phyloP scores from a whole-genome alignment of 2,329 filamentous ascomycete species.

The Ophiostoma tasmaniense region DNA sequence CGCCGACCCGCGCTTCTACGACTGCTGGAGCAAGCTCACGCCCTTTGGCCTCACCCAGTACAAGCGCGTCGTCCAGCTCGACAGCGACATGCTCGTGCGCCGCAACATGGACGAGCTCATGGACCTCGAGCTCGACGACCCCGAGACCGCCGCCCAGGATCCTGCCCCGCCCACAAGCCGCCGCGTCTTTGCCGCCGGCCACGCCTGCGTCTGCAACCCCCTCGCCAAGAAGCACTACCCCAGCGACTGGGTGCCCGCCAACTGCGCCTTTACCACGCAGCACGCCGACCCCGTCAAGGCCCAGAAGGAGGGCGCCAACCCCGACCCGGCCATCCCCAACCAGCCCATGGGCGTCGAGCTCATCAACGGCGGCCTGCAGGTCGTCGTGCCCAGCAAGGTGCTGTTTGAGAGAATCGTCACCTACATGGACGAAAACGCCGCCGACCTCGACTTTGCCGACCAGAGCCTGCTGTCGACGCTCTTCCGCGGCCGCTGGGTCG shows the following conservation, averaged over 20 bases:
- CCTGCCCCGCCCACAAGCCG: constrained; percentile 31
- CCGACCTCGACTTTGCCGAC: constrained; percentile 49
- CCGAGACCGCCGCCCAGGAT: constrained; percentile 20
- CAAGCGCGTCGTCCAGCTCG: constrained; percentile 70
- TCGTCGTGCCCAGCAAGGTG: constrained; percentile 42
- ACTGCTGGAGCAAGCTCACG: constrained; percentile 82
- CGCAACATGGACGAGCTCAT: constrained; percentile 90
- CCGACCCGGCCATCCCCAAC: constrained; percentile 30
- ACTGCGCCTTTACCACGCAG: constrained; percentile 49
- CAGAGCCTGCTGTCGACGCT: constrained; percentile 50
- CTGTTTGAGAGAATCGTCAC: constrained; percentile 43
- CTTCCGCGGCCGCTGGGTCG: constrained; percentile 47
- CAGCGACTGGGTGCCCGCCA: constrained; percentile 50
- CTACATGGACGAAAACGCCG: constrained; percentile 39
- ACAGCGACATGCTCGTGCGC: constrained; percentile 78
- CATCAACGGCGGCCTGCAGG: constrained; percentile 49
- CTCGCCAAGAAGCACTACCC: constrained; percentile 72
- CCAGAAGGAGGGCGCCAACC: constrained; percentile 38
- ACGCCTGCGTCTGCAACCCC: constrained; percentile 83
- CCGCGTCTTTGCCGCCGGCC: constrained; percentile 70
- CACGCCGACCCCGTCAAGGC: constrained; percentile 35
- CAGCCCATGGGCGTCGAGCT: constrained; percentile 39
- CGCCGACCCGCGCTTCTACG: constrained; percentile 76
- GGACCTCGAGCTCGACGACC: constrained; percentile 54
- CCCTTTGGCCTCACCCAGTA: constrained; percentile 72